phyloP scores from a whole-genome alignment of 441 rosid genomes.

The Erodium moschatum region DNA sequence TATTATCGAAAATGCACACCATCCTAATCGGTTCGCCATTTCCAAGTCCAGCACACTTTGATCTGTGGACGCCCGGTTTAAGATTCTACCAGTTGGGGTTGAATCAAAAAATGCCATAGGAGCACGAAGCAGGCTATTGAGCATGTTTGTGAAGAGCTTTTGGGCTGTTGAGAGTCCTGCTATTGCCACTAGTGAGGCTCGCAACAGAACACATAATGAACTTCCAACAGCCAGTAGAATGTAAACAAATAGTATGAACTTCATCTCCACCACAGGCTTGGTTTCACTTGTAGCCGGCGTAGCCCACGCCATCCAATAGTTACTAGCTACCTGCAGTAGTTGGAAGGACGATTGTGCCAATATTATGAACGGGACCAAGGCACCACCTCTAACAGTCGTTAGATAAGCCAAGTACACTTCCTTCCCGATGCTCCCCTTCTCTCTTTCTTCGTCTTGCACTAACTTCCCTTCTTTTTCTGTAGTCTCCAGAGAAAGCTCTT shows the following conservation, averaged over 20 bases:
- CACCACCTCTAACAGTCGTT: constrained; percentile 67
- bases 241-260: constrained; percentile 55
- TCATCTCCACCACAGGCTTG: constrained; percentile 45
- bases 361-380: constrained; percentile 64
- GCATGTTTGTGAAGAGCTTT: constrained; percentile 76
- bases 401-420: constrained; percentile 81
- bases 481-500: constrained; percentile 45
- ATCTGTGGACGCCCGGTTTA: constrained; percentile 89
- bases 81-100: constrained; percentile 91
- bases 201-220: constrained; percentile 59
- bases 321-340: constrained; percentile 71
- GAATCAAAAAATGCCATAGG: constrained; percentile 97
- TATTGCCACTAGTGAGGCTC: constrained; percentile 58
- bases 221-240: constrained; percentile 60
- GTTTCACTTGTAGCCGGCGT: constrained; percentile 59
- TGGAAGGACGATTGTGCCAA: constrained; percentile 88
- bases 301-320: constrained; percentile 98
- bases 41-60: constrained; percentile 89
- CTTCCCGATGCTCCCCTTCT: constrained; percentile 86
- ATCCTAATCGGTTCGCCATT: constrained; percentile 64
- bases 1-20: constrained; percentile 88
- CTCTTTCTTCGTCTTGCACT: constrained; percentile 92
- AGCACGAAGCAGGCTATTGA: constrained; percentile 59
- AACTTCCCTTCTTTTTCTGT: constrained; percentile 58
- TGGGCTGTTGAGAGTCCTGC: constrained; percentile 76